Evolutionary conservation across 192 early-diverging fungal genomes (phyloP), one percentile per base, ranked within the genome.

Genomic region (Gamsiella multidivaricata): DNA sequence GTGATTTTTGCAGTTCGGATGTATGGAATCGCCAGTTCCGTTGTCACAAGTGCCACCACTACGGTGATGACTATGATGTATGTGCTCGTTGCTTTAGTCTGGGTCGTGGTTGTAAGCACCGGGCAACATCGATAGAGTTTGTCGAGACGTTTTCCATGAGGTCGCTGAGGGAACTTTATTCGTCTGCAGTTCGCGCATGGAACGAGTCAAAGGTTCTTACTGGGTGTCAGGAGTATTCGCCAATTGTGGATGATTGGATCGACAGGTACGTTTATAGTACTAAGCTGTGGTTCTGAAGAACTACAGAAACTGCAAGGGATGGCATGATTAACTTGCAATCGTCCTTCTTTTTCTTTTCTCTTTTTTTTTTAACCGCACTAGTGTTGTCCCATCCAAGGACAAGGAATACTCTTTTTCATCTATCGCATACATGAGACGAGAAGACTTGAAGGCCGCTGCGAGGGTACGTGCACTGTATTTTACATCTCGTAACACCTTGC

Each of bases 11-110:
- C 32, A 49, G 22, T 14, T 31, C 65, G 6, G 74, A 78, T 23
- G 26, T 78, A 22, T 78, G 74, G 74, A 78, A 64, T 34, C 65
- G 74, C 3, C 65, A 69, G 39, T 59, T 69, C 50, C 65, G 62
- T 7, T 78, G 74, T 34, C 9, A n/a, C 0, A 31, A 34, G 5
- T 78, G 74, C 39, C 14, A 43, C 1, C n/a, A 51, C 11, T 54
- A 52, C 15, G 41, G 26, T 0, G 65, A 68, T 28, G 26, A 32
- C 37, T 78, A 78, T 39, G 74, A 78, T 32, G 29, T 68, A 12
- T 78, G 74, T 25, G 31, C 37, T 3, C 31, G 52, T 5, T 78
- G 74, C 15, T 68, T 49, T 20, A 22, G 32, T 12, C 54, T 61
- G 5, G 74, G 74, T 15, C 74, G 74, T 14, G 74, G 74, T 8